Evolutionary conservation across 345 rosid species (phyloP).

Genomic region (Linum usitatissimum): DNA sequence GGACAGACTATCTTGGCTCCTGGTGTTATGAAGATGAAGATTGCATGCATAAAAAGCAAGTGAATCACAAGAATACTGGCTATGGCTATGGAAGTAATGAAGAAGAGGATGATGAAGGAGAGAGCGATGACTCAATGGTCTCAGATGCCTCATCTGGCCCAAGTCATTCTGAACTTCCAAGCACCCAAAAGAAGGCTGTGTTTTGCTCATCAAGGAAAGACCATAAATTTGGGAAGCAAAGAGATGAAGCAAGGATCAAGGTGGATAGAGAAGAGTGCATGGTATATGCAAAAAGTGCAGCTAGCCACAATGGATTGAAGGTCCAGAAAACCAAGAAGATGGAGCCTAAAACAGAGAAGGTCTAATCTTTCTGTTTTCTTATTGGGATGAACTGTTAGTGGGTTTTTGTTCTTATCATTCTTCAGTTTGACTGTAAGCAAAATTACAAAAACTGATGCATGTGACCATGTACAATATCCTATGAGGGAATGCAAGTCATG

Average conservation of each 20-base stretch:
- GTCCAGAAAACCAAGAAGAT: conserved; percentile 26
- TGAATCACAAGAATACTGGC: conserved; percentile 8
- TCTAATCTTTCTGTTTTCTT: too few relatives aligned
- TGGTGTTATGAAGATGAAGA: conserved; percentile 23
- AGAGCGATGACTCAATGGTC: conserved; percentile 52
- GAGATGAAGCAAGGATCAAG: conserved; percentile 23
- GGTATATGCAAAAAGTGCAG: conserved; percentile 23
- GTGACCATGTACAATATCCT: too few relatives aligned
- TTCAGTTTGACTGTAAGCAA: too few relatives aligned
- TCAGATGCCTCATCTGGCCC: conserved; percentile 73
- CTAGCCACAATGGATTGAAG: conserved; percentile 36
- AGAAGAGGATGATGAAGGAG: too few relatives aligned
- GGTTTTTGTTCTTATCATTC: too few relatives aligned
- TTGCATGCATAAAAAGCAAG: conserved; percentile 12
- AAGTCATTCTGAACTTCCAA: conserved; percentile 27
- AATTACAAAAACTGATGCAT: too few relatives aligned
- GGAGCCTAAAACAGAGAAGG: background rate
- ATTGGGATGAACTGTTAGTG: too few relatives aligned
- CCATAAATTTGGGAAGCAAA: conserved; percentile 27
- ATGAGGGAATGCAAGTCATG: too few relatives aligned
- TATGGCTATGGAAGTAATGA: background rate
- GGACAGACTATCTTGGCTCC: conserved; percentile 56
- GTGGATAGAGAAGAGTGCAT: conserved; percentile 8
- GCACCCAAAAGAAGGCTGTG: conserved; percentile 11
- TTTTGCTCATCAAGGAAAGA: conserved; percentile 14